A percentile compares a stretch with the other conserved stretches of the same genome.
Conservation (phyloP, 306 rosid genomes). For the Cyamopsis tetragonoloba region DNA sequence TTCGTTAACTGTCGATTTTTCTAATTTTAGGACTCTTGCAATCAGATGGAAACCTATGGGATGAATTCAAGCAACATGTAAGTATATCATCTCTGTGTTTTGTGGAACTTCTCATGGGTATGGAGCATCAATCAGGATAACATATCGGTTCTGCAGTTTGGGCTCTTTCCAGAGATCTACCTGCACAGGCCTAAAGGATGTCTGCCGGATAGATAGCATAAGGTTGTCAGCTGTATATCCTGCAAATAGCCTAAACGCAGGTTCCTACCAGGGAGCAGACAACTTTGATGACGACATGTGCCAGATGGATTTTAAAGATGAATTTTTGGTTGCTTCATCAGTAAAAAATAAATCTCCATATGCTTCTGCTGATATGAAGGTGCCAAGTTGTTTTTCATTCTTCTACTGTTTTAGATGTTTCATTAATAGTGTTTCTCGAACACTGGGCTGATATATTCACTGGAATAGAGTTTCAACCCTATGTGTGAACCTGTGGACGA, state of each 20-base stretch:
- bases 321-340: conserved; percentile 46
- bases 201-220: conserved; percentile 64
- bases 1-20: conserved; percentile 14
- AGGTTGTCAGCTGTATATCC: conserved; percentile 53
- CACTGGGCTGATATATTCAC: conserved; percentile 16
- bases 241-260: conserved; percentile 37
- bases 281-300: conserved; percentile 71
- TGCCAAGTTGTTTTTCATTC: conserved; percentile 24
- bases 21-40: conserved; percentile 55
- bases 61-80: conserved; percentile 56
- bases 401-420: conserved; percentile 26
- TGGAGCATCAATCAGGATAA: conserved; percentile 9
- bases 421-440: conserved; percentile 5
- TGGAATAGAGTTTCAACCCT: conserved; percentile 80
- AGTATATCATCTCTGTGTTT: conserved; percentile 31
- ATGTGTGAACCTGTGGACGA: conserved; percentile 73
- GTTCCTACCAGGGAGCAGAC: conserved; percentile 46
- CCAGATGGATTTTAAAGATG: conserved; percentile 70
- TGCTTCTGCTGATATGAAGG: conserved; percentile 59
- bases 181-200: conserved; percentile 65
- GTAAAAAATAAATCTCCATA: conserved; percentile 43
- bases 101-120: conserved; percentile 22
- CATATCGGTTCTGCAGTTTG: conserved; percentile 41
- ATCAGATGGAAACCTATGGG: conserved; percentile 42
- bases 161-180: conserved; percentile 51